Evolutionary conservation across 208 protist species (phyloP).

Genomic region (Trypanosoma conorhini): DNA sequence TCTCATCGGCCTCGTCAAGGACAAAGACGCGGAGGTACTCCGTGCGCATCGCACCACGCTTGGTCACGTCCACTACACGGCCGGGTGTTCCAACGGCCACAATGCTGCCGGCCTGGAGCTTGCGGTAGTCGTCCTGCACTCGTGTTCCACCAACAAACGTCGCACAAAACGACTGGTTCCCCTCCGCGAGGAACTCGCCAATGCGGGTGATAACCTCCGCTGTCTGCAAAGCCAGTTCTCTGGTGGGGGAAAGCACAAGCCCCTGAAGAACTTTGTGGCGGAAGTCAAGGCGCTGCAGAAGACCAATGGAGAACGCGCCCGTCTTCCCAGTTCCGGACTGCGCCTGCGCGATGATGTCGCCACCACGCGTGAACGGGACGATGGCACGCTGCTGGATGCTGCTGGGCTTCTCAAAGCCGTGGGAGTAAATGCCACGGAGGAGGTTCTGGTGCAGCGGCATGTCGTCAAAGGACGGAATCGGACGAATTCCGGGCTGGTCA

Average conservation of each 20-base stretch:
- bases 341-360: constrained; percentile 97
- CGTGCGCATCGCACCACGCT: constrained; percentile 84
- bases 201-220: constrained; percentile 96
- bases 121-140: constrained; percentile 96
- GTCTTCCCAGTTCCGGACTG: constrained; percentile 99
- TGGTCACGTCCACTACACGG: constrained; percentile 97
- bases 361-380: constrained; percentile 95
- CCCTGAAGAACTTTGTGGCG: constrained; percentile 88
- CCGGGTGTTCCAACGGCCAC: constrained; percentile 98
- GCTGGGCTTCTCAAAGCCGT: constrained; percentile 99
- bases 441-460: constrained; percentile 98
- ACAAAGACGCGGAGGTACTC: constrained; percentile 95
- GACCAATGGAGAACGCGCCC: constrained; percentile 97
- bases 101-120: constrained; percentile 91
- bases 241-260: constrained; percentile 96
- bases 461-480: constrained; percentile 96
- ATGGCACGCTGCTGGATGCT: constrained; percentile 99
- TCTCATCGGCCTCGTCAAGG: constrained; percentile 99
- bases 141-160: constrained; percentile 95
- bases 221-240: constrained; percentile 97
- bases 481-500: constrained; percentile 85
- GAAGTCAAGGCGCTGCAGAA: constrained; percentile 94
- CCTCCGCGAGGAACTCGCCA: constrained; percentile 95
- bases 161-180: constrained; percentile 67
- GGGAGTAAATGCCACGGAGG: constrained; percentile 98